Conservation (phyloP, 1,139 yeast genomes). For the Candida dubliniensis region DNA sequence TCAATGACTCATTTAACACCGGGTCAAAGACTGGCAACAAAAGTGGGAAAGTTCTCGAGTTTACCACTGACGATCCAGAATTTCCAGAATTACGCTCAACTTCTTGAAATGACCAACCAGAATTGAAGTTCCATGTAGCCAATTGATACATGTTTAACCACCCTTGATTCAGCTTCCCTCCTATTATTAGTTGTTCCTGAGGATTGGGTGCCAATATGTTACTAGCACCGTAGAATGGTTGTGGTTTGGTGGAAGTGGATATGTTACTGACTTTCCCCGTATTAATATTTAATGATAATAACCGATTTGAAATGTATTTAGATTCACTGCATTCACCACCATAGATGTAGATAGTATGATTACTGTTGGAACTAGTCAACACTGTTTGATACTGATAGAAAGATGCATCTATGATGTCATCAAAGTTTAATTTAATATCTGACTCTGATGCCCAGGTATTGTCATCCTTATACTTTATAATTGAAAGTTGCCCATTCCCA, state of each 20-base stretch:
- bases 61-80: conserved; percentile 14
- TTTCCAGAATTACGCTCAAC: conserved; percentile 16
- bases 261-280: conserved; percentile 31
- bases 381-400: conserved; percentile 34
- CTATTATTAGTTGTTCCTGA: conserved; percentile 39
- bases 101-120: conserved; percentile 45
- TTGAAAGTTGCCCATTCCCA: conserved; percentile 28
- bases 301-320: conserved; percentile 26
- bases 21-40: conserved; percentile 38
- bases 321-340: conserved; percentile 34
- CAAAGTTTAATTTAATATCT: conserved; percentile 18
- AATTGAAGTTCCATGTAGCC: conserved; percentile 45
- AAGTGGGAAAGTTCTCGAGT: conserved; percentile 32
- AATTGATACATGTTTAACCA: conserved; percentile 50
- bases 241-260: conserved; percentile 45
- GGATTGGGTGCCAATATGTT: conserved; percentile 42
- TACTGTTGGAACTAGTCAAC: conserved; percentile 26
- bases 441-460: conserved; percentile 25
- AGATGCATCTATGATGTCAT: conserved; percentile 28
- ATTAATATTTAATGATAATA: conserved; percentile 31
- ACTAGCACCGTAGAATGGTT: conserved; percentile 44
- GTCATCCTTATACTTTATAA: conserved; percentile 23
- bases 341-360: conserved; percentile 34
- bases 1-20: conserved; percentile 17
- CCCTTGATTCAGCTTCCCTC: conserved; percentile 40